Base-by-base conservation (phyloP, 2,329 filamentous ascomycete species). In the Colletotrichum phormii region DNA sequence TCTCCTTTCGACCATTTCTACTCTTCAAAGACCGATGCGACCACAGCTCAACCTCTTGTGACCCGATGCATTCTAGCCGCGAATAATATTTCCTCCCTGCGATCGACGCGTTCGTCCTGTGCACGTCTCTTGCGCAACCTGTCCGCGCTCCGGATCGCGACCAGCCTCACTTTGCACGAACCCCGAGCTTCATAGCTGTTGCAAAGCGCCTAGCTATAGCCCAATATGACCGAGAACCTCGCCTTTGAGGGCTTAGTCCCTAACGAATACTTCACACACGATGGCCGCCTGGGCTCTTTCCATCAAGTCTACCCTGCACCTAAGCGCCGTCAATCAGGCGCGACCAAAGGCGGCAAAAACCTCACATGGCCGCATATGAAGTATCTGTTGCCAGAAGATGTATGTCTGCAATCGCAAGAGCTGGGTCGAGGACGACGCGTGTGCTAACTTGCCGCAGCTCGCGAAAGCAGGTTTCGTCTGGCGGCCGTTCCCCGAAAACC, bases 391-490 rank as follows among this genome's bases (percentile, higher is more conserved):
- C 87, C 92, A 13, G 87, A 90, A 76, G 89, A 92, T 75, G 93
- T 84, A 76, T 84, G 79, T 6, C n/a, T 8, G 53, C 24, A 18
- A 70, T 55, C 70, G 33, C 13, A 12, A 26, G 12, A 3, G 6
- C 26, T 77, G 62, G 74, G 62, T 24, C 3, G 22, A 54, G 54
- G 60, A 24, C 71, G 68, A 53, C 75, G 42, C 54, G 33, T 51
- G 66, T 71, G 42, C 72, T 72, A 55, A 37, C 62, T 58, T 63
- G 51, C 13, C 60, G 57, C 80, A 98, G 93, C 92, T 99, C 78
- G 96, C 97, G 5, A 91, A 90, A 79, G 96, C 97, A 69, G 97
- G 97, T 49, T 98, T 99, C 84, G 97, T 93, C 84, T 98, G 94
- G 84, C 90, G 92, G 73, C 96, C 97, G 2, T 90, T 89, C 15